phyloP scores from a whole-genome alignment of 768 basidiomycete species.

The Favolaschia claudopus region DNA sequence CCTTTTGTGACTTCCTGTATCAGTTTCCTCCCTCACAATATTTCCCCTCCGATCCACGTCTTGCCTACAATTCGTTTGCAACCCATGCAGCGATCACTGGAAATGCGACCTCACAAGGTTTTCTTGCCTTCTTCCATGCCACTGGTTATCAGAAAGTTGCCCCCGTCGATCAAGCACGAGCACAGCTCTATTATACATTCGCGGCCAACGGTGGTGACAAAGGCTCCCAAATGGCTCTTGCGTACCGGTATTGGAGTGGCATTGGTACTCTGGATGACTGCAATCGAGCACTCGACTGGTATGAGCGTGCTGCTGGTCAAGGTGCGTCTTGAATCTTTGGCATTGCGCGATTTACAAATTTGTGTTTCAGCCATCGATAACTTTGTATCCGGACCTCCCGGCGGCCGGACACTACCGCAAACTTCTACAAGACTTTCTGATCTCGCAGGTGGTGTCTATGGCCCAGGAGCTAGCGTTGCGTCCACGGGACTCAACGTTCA shows the following conservation, averaged over 20 bases:
- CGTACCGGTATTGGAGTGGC: constrained; percentile 94
- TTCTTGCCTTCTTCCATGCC: constrained; percentile 88
- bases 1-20: neutral
- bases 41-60: constrained; percentile 65
- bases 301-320: constrained; percentile 88
- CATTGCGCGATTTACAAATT: constrained; percentile 2
- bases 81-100: constrained; percentile 75
- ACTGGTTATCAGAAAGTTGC: constrained; percentile 79
- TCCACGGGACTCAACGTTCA: constrained; percentile 81
- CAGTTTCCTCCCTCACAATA: constrained; percentile 80
- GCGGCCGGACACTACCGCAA: constrained; percentile 85
- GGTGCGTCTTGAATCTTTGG: constrained; percentile 48
- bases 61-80: constrained; percentile 70
- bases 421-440: constrained; percentile 87
- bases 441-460: constrained; percentile 91
- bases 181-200: constrained; percentile 93
- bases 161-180: constrained; percentile 76
- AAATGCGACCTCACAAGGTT: constrained; percentile 86
- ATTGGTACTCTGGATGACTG: constrained; percentile 92
- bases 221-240: constrained; percentile 91
- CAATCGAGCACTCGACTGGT: constrained; percentile 84
- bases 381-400: constrained; percentile 88
- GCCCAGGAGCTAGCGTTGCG: constrained; percentile 92
- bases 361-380: constrained; percentile 70
- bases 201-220: constrained; percentile 88